Evolutionary conservation across 768 basidiomycete genomes (phyloP).

Genomic region (Psilocybe cubensis): DNA sequence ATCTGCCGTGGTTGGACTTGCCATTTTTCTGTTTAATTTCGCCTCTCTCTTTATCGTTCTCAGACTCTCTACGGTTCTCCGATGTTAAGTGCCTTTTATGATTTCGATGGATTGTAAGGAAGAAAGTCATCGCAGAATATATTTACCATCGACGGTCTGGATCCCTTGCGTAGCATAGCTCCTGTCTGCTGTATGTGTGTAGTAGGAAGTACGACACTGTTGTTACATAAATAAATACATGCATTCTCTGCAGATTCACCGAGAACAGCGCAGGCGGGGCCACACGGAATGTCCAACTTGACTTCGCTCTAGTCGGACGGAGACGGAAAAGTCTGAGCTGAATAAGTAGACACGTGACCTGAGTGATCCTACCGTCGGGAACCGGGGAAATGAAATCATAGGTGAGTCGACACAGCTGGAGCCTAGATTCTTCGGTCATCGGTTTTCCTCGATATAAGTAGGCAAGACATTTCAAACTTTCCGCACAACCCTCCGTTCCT

Average conservation of each 20-base stretch:
- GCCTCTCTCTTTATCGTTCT: constrained; percentile 3
- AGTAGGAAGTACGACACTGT: constrained; percentile 10
- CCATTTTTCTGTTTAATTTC: neutral
- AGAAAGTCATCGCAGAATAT: neutral
- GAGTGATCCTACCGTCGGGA: neutral
- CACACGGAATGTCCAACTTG: neutral
- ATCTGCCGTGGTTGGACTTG: constrained; percentile 25
- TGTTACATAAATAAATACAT: constrained; percentile 9
- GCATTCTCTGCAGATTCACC: neutral
- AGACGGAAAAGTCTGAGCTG: neutral
- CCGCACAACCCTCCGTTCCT: neutral
- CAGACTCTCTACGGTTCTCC: neutral
- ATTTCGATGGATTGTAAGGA: neutral
- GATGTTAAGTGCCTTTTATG: neutral
- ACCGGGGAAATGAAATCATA: constrained; percentile 10
- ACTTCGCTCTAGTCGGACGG: neutral
- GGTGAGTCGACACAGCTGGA: neutral
- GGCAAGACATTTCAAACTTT: constrained; percentile 3
- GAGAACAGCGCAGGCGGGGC: neutral
- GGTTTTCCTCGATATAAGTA: no score
- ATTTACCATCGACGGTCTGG: neutral
- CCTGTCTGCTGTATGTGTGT: constrained; percentile 11
- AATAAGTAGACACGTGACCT: constrained; percentile 5
- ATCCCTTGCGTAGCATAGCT: constrained; percentile 4
- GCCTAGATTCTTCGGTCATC: constrained; percentile 1